Evolutionary conservation across 2,329 filamentous ascomycete species (phyloP), one percentile per base, ranked within the genome.

Genomic region (Gremmenia infestans): DNA sequence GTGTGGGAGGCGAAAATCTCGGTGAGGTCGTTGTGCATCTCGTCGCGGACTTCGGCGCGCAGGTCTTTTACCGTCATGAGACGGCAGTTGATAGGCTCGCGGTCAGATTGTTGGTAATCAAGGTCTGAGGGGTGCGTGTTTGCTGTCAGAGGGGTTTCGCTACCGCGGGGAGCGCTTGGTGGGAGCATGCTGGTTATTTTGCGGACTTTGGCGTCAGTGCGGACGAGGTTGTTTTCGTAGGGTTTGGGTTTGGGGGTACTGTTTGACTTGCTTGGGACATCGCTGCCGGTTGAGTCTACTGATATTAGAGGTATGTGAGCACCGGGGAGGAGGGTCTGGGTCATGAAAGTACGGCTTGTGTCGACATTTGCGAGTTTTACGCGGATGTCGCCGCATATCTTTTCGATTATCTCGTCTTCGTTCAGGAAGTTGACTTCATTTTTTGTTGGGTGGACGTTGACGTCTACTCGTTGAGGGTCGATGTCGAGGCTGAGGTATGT

Each of bases 391-490:
- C 86, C 83, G 73, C 92, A 97, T 4, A 99, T 85, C 14, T 83
- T 81, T 61, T 94, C 89, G 48, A 94, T 88, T 47, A 99, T 96
- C 65, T 99, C 94, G 61, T 99, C 94, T 70, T 99, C 94, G 59
- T 97, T 96, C 22, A 99, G 78, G 65, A 99, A 97, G 67, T 97
- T 94, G 19, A 99, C 94, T 69, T 99, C 93, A 50, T 91, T 81
- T 72, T 99, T 99, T 0, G 94, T 99, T 0, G 94, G 94, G 71
- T 99, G 94, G 0, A 99, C 88, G 65, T 99, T 99, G 68, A 99
- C 95, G 71, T 99, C 94, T 4, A 99, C 91, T 52, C 93, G 81
- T 25, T 88, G 84, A 1, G 94, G 93, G 64, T 97, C 92, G 55
- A 99, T 96, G 57, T 96, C 89, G 2, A 99, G 79, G 68, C 87